These are phyloP conservation scores for Coniosporium apollinis DNA, from an alignment of 495 filamentous ascomycete genomes.

Conservation along the genomic window DNA sequence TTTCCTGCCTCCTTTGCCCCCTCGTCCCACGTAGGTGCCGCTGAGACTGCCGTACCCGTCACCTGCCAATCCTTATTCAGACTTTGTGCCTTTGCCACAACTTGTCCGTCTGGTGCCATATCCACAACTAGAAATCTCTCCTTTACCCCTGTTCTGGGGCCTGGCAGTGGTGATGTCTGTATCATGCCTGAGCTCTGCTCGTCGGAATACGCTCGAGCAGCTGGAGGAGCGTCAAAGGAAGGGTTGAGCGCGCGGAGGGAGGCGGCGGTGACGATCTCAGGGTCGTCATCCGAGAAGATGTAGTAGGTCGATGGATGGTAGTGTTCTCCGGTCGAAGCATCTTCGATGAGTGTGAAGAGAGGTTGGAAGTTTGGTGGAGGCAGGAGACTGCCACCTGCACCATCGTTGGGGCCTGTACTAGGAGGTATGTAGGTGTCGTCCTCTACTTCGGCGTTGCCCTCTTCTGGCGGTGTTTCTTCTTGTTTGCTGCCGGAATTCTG, in stretches of 20 bases:
- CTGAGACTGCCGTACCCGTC: constrained; percentile 9
- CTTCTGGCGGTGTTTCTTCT: too few species aligned
- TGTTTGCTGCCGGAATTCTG: too few species aligned
- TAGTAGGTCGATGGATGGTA: constrained; percentile 77
- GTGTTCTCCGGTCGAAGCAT: constrained; percentile 36
- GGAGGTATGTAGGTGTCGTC: too few species aligned
- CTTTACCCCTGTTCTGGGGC: constrained; percentile 4
- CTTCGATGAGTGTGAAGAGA: constrained; percentile 49
- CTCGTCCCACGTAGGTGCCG: constrained; percentile 17
- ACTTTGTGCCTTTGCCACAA: constrained; percentile 15
- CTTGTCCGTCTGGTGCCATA: constrained; percentile 19
- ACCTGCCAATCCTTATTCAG: constrained; percentile 22
- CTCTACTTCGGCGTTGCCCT: too few species aligned
- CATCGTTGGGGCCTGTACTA: too few species aligned
- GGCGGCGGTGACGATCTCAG: constrained; percentile 18
- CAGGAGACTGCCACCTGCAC: constrained; percentile 17
- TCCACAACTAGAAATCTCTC: constrained; percentile 23
- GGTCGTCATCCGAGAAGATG: constrained; percentile 39
- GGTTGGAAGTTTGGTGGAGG: constrained; percentile 38
- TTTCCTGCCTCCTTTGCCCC: constrained; percentile 5
- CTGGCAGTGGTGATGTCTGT: not conserved
- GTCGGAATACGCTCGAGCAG: constrained; percentile 1
- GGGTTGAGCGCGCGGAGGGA: constrained; percentile 9
- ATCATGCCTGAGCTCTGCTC: not conserved
- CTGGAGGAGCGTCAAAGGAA: constrained; percentile 2